These are phyloP conservation scores for Russula dissimulans DNA, from an alignment of 768 basidiomycete species.

Conservation along the genomic window DNA sequence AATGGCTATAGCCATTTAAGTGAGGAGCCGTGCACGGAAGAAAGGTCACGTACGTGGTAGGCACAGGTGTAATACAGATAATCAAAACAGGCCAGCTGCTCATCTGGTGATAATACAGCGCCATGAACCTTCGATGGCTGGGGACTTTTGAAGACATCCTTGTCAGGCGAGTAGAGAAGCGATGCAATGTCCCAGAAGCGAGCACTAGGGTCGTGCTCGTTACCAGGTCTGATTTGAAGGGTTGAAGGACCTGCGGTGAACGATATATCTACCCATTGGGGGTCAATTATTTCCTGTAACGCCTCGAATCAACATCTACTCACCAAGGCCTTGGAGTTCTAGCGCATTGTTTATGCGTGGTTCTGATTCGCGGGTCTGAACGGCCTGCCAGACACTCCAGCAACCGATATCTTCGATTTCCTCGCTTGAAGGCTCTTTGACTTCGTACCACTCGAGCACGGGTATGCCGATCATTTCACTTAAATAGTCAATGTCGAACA, in stretches of 20 bases:
- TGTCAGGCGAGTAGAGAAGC: constrained; percentile 28
- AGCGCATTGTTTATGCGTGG: constrained; percentile 25
- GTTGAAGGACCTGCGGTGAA: constrained; percentile 29
- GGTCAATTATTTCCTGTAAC: neutral
- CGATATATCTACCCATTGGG: constrained; percentile 25
- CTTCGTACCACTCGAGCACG: constrained; percentile 35
- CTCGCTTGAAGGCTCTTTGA: constrained; percentile 29
- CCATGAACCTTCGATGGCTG: constrained; percentile 24
- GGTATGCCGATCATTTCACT: constrained; percentile 28
- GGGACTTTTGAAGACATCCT: constrained; percentile 21
- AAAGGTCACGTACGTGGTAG: constrained; percentile 19
- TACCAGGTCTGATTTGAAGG: constrained; percentile 26
- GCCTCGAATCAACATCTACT: neutral
- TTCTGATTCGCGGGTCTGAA: constrained; percentile 23
- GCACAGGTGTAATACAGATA: constrained; percentile 34
- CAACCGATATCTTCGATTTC: constrained; percentile 33
- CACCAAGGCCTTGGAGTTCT: constrained; percentile 26
- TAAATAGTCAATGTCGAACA: constrained; percentile 35
- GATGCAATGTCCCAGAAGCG: constrained; percentile 28
- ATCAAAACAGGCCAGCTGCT: constrained; percentile 34
- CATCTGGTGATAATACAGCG: constrained; percentile 27
- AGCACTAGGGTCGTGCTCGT: constrained; percentile 27
- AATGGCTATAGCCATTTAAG: constrained; percentile 22
- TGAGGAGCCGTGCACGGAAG: neutral
- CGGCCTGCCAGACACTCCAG: constrained; percentile 36